phyloP scores from a whole-genome alignment of 2,329 filamentous ascomycete genomes.

The Microthyrium microscopicum region DNA sequence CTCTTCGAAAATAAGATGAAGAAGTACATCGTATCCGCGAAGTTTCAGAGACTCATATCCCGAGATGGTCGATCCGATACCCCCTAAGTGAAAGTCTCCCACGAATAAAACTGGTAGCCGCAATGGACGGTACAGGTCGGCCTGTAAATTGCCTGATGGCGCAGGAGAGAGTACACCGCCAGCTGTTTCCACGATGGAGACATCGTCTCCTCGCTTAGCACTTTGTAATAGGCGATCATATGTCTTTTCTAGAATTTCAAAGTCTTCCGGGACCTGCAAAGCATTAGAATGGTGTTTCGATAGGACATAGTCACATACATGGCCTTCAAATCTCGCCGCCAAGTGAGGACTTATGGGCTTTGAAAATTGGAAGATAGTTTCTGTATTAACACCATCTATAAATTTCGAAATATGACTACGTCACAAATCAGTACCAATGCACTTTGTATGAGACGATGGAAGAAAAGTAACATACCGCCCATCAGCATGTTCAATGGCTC shows the following conservation, averaged over 20 bases:
- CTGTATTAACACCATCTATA: slow-evolving; percentile 38
- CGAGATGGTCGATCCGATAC: slow-evolving; percentile 65
- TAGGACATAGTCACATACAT: slow-evolving; percentile 7
- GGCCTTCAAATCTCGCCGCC: slow-evolving; percentile 34
- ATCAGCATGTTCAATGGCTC: slow-evolving; percentile 52
- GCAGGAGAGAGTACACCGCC: slow-evolving; percentile 68
- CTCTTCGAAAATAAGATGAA: slow-evolving; percentile 52
- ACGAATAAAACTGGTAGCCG: slow-evolving; percentile 59
- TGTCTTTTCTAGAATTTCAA: slow-evolving; percentile 11
- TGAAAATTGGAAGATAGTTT: slow-evolving; percentile 53
- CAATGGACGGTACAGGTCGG: slow-evolving; percentile 59
- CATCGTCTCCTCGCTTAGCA: slow-evolving; percentile 29
- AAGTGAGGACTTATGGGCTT: slow-evolving; percentile 64
- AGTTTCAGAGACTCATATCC: slow-evolving; percentile 63
- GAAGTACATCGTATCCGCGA: slow-evolving; percentile 62
- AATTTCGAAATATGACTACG: slow-evolving; percentile 46
- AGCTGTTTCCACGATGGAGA: slow-evolving; percentile 63
- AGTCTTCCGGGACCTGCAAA: not conserved
- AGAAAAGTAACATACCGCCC: slow-evolving; percentile 33
- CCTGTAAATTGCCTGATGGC: slow-evolving; percentile 60
- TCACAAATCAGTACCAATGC: not conserved
- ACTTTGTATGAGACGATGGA: slow-evolving; percentile 1
- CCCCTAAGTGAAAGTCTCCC: slow-evolving; percentile 59
- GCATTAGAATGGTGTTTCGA: too few species aligned
- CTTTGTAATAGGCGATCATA: slow-evolving; percentile 26